Evolutionary conservation across 2,329 filamentous ascomycete genomes (phyloP).

Genomic region (Grosmannia penicillata): DNA sequence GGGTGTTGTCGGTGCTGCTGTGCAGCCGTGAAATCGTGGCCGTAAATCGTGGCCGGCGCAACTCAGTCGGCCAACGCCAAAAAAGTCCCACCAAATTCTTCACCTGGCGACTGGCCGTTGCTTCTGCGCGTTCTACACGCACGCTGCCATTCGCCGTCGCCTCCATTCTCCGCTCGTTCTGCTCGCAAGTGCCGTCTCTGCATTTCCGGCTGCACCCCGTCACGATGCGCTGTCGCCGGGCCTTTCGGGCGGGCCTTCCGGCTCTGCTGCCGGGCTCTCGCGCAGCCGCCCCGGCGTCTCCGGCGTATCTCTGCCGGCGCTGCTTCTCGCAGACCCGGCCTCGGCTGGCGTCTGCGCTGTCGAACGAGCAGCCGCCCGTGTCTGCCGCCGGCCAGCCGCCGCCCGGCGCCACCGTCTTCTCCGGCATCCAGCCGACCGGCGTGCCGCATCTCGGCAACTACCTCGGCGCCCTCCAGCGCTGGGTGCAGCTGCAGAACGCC

Average conservation of each 20-base stretch:
- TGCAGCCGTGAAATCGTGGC: too few relatives aligned
- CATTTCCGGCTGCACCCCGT: not conserved
- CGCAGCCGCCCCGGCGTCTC: not conserved
- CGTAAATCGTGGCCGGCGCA: too few relatives aligned
- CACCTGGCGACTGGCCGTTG: too few relatives aligned
- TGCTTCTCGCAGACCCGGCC: slow-evolving; percentile 5
- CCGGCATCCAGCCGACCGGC: slow-evolving; percentile 92
- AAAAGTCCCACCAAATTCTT: too few relatives aligned
- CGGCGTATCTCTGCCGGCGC: slow-evolving; percentile 1
- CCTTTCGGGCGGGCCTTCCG: not conserved
- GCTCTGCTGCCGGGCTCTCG: not conserved
- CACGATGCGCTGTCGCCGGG: not conserved
- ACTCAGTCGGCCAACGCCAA: too few relatives aligned
- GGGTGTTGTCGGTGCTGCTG: too few relatives aligned
- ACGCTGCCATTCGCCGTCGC: too few relatives aligned
- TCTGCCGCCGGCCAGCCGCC: slow-evolving; percentile 1
- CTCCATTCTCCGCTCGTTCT: too few relatives aligned
- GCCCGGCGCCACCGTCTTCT: slow-evolving; percentile 52
- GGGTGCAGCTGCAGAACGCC: slow-evolving; percentile 65
- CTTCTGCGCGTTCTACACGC: too few relatives aligned
- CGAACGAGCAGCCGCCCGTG: not conserved
- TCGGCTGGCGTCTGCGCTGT: too few relatives aligned
- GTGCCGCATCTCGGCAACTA: slow-evolving; percentile 93
- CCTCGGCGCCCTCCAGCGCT: slow-evolving; percentile 73
- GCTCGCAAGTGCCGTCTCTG: too few relatives aligned